Evolutionary conservation across 2,329 filamentous ascomycete genomes (phyloP), one percentile per base, ranked within the genome.

Genomic region (Fusarium devonianum): DNA sequence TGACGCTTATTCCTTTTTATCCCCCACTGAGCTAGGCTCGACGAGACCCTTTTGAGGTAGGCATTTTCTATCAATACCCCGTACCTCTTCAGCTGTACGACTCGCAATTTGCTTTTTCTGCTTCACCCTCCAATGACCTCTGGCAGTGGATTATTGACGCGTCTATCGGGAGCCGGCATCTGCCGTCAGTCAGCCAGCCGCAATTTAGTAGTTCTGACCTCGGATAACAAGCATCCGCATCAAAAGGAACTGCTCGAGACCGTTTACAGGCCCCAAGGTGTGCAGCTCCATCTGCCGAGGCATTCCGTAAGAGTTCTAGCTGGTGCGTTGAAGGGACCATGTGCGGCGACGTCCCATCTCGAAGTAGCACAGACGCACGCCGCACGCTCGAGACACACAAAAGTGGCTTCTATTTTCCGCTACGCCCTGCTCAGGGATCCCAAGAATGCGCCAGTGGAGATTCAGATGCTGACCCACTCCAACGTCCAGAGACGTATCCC

Each of bases 291-390:
- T 14, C 25, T 51, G 53, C 55, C 58, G 58, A 53, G 58, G 58
- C 55, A 62, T 62, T 10, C 55, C 49, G 21, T 18, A 49, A 45
- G 22, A 46, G 46, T 37, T 33, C 30, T 62, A 58, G 59, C 19
- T 49, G 42, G 18, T 32, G 41, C 26, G 26, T 38, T 25, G 25
- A n/a, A n/a, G 26, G 11, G 16, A n/a, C n/a, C 16, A 32, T 26
- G 26, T n/a, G 37, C 23, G 9, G 8, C 16, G 17, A 25, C 21
- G 33, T 26, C 13, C 25, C 30, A 18, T n/a, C 13, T 14, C 16
- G 29, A n/a, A 14, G 4, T 17, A 21, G 12, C 16, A 16, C 17
- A 13, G n/a, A 11, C 19, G 28, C 22, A 25, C 30, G 18, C 32
- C 38, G n/a, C n/a, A n/a, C n/a, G n/a, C n/a, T n/a, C n/a, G n/a